Conservation (phyloP, 495 filamentous ascomycete species). For the Podospora sp. region DNA sequence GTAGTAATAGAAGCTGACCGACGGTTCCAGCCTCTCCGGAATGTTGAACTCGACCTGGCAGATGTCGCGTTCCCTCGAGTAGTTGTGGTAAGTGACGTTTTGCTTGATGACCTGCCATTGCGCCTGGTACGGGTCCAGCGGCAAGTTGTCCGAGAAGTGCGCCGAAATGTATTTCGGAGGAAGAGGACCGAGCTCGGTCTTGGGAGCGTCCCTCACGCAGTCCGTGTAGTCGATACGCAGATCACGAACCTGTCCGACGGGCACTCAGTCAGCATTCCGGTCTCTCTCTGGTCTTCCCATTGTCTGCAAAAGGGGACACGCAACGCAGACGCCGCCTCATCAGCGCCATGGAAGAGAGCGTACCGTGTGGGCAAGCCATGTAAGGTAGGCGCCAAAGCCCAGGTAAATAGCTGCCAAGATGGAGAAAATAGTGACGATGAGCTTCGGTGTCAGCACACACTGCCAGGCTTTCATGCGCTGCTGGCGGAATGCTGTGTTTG, state of each 20-base stretch:
- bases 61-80: constrained; percentile 22
- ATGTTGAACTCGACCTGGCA: constrained; percentile 79
- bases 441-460: constrained; percentile 42
- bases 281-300: background rate
- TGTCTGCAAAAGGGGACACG: background rate
- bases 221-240: constrained; percentile 86
- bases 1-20: constrained; percentile 89
- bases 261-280: constrained; percentile 25
- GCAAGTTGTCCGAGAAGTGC: constrained; percentile 63
- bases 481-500: constrained; percentile 42
- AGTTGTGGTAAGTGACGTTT: constrained; percentile 29
- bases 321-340: too few relatives aligned
- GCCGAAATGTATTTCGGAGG: constrained; percentile 58
- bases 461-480: constrained; percentile 45
- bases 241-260: constrained; percentile 75
- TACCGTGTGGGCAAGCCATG: constrained; percentile 39
- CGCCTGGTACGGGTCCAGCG: constrained; percentile 33
- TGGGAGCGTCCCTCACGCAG: constrained; percentile 60
- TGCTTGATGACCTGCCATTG: constrained; percentile 29
- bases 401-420: constrained; percentile 40
- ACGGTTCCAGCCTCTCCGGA: constrained; percentile 73
- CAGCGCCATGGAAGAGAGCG: constrained; percentile 3
- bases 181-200: constrained; percentile 43
- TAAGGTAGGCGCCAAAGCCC: constrained; percentile 39
- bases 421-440: constrained; percentile 42